phyloP scores from a whole-genome alignment of 371 early-diverging fungal genomes.

The Rhizopus delemar region DNA sequence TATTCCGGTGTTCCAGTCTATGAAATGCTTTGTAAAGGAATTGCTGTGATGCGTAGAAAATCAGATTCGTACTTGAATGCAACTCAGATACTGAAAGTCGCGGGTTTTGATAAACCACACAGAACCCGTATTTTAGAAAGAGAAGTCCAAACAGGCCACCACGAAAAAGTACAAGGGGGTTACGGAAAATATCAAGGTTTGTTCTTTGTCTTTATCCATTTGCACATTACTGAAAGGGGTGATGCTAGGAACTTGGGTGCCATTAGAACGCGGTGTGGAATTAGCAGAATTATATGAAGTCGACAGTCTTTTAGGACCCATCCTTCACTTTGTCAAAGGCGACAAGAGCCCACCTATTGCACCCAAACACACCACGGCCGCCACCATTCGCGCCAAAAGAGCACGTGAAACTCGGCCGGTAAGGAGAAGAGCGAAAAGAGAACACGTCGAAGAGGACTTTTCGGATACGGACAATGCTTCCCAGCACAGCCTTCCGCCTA shows the following conservation, averaged over 20 bases:
- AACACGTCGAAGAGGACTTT: not conserved
- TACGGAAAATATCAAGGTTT: constrained; percentile 95
- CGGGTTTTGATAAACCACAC: constrained; percentile 84
- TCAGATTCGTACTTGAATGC: constrained; percentile 71
- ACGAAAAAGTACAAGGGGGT: constrained; percentile 93
- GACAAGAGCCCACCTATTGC: constrained; percentile 48
- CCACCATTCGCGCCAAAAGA: constrained; percentile 22
- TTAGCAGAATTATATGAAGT: constrained; percentile 60
- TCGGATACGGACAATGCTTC: constrained; percentile 4
- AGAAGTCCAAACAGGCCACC: constrained; percentile 74
- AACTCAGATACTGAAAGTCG: constrained; percentile 93
- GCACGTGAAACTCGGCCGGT: constrained; percentile 15
- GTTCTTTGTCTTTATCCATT: constrained; percentile 16
- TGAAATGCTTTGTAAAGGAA: constrained; percentile 78
- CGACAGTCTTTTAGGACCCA: constrained; percentile 37
- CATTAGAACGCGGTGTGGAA: constrained; percentile 78
- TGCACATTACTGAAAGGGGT: not conserved
- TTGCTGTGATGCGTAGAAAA: constrained; percentile 87
- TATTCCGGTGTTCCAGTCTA: constrained; percentile 90
- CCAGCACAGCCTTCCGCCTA: too few species aligned
- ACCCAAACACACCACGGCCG: constrained; percentile 46
- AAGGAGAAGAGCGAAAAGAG: constrained; percentile 33
- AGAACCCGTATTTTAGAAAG: constrained; percentile 88
- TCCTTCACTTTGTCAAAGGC: constrained; percentile 42
- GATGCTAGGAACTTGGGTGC: constrained; percentile 70